Evolutionary conservation across 768 basidiomycete species (phyloP).

Genomic region (Gymnopilus junonius): DNA sequence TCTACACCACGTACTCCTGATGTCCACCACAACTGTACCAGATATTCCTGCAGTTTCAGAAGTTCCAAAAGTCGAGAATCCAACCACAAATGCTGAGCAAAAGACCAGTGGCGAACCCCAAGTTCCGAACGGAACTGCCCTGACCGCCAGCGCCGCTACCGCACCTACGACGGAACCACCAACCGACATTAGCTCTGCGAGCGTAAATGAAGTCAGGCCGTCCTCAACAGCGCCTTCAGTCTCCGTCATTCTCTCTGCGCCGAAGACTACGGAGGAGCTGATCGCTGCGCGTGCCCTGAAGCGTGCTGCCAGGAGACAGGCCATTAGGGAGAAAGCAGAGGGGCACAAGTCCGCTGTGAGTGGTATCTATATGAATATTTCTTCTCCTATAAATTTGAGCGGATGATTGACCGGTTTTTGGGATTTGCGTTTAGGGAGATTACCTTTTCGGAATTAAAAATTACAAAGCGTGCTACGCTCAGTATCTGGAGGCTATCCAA

Average conservation of each 20-base stretch:
- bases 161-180: not conserved
- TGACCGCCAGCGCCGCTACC: not conserved
- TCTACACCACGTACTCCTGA: not conserved
- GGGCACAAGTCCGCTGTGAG: conserved; percentile 24
- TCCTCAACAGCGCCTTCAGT: conserved; percentile 14
- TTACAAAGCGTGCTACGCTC: conserved; percentile 34
- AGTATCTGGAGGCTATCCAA: conserved; percentile 39
- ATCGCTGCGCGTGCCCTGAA: conserved; percentile 27
- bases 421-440: conserved; percentile 34
- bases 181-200: not conserved
- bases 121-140: not conserved
- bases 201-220: not conserved
- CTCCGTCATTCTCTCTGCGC: conserved; percentile 16
- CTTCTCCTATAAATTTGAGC: not conserved
- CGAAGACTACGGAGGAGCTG: conserved; percentile 24
- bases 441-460: conserved; percentile 32
- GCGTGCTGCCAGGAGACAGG: conserved; percentile 24
- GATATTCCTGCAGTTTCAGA: not conserved
- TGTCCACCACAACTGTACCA: not conserved
- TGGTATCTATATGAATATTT: not conserved
- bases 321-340: conserved; percentile 23
- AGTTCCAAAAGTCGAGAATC: not conserved
- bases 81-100: not conserved
- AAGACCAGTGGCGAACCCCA: not conserved
- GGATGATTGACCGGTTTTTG: not conserved